Evolutionary conservation across 2,329 filamentous ascomycete genomes (phyloP).

Genomic region (Monilinia fructicola): DNA sequence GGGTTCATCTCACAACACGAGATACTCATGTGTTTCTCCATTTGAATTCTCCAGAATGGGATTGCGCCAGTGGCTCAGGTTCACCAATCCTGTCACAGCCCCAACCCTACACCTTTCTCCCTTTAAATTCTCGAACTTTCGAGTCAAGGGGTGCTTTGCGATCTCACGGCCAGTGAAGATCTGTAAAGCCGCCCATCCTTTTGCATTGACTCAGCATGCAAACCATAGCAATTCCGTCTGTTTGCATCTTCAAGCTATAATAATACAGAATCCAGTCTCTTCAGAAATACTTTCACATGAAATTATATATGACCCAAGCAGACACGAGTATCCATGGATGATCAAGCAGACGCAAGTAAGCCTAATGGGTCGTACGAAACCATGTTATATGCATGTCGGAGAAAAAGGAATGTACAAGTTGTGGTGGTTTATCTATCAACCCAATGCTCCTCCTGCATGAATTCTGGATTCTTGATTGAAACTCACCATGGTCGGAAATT

Average conservation of each 20-base stretch:
- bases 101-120: neutral
- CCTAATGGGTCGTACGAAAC: neutral
- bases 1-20: neutral
- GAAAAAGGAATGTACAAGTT: neutral
- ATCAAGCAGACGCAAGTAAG: neutral
- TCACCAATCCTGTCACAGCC: neutral
- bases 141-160: neutral
- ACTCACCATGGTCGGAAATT: neutral
- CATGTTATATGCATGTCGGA: neutral
- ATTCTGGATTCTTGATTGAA: neutral
- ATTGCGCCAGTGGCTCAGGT: neutral
- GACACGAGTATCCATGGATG: too few relatives aligned
- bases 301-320: neutral
- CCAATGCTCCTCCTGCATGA: neutral
- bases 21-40: slow-evolving; percentile 1
- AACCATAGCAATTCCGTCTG: neutral
- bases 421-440: neutral
- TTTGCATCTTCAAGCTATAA: neutral
- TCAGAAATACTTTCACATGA: neutral
- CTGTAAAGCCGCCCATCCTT: neutral
- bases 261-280: neutral
- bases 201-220: neutral
- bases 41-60: neutral
- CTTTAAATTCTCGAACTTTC: neutral
- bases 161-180: neutral